phyloP scores from a whole-genome alignment of 306 rosid species.

The Cucumis melo region DNA sequence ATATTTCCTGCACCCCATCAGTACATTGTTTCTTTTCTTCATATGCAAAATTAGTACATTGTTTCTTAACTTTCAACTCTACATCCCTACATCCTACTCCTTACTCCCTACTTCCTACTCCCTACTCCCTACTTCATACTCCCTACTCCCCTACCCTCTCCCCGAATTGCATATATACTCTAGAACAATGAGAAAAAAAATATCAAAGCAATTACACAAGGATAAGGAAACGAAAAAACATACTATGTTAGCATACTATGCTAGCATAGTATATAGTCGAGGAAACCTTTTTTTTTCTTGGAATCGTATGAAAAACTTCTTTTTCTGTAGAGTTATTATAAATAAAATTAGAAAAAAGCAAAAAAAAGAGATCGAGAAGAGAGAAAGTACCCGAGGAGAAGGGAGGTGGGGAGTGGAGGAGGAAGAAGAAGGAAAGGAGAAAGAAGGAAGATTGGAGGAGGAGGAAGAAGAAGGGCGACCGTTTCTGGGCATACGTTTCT shows the following conservation, averaged over 20 bases:
- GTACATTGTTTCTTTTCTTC: not conserved
- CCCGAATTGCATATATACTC: not conserved
- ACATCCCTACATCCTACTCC: not conserved
- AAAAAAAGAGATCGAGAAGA: too few relatives aligned
- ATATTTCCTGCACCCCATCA: not conserved
- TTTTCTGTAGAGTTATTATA: too few relatives aligned
- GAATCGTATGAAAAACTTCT: too few relatives aligned
- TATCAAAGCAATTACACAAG: not conserved
- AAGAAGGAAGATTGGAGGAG: slow-evolving; percentile 15
- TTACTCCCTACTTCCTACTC: not conserved
- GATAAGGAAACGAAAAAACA: not conserved
- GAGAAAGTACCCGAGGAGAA: slow-evolving; percentile 39
- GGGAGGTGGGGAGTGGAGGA: slow-evolving; percentile 31
- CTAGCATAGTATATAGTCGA: too few relatives aligned
- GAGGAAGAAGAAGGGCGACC: slow-evolving; percentile 43
- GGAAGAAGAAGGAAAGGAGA: slow-evolving; percentile 4
- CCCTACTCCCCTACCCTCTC: not conserved
- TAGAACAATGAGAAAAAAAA: not conserved
- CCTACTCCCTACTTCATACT: too few relatives aligned
- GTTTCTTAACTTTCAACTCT: not conserved
- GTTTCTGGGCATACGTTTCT: slow-evolving; percentile 61
- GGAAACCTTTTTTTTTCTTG: too few relatives aligned
- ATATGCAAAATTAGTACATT: not conserved
- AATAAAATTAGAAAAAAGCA: too few relatives aligned
- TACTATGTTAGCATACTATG: not conserved